A percentile compares a stretch with the other conserved stretches of the same genome.
Evolutionary conservation across 176 grass and related monocot species (phyloP).

Genomic region (Oryza longistaminata): DNA sequence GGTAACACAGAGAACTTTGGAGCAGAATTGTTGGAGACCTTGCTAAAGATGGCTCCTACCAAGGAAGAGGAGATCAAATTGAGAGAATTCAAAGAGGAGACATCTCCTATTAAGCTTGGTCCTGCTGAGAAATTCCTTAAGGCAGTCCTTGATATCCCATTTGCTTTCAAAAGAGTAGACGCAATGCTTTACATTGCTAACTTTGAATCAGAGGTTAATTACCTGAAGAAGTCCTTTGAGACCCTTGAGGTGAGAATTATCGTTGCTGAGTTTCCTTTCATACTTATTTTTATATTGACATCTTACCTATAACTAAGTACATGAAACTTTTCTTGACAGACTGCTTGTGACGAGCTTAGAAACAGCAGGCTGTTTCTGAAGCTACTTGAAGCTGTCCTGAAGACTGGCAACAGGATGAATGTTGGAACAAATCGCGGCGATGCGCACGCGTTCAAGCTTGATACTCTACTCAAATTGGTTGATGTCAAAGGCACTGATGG

Average conservation of each 20-base stretch:
- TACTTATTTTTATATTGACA: background rate
- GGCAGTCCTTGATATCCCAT: conserved; percentile 91
- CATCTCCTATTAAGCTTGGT: conserved; percentile 66
- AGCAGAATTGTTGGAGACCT: conserved; percentile 84
- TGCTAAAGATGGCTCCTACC: conserved; percentile 98
- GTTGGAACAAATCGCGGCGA: conserved; percentile 96
- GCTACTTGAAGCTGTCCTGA: conserved; percentile 98
- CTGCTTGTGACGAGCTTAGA: conserved; percentile 91
- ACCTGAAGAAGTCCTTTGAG: conserved; percentile 91
- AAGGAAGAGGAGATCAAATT: conserved; percentile 98
- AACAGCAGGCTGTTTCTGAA: conserved; percentile 87
- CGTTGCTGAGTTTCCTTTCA: background rate
- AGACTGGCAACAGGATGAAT: conserved; percentile 99
- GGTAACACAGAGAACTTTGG: conserved; percentile 84
- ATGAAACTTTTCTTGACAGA: conserved; percentile 39
- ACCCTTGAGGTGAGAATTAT: conserved; percentile 81
- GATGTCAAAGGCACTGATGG: conserved; percentile 98
- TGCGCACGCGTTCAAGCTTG: conserved; percentile 93
- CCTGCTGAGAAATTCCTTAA: conserved; percentile 92
- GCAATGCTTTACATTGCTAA: conserved; percentile 98
- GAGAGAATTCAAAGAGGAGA: conserved; percentile 85
- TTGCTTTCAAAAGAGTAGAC: conserved; percentile 95
- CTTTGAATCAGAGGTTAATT: conserved; percentile 95
- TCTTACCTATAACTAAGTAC: background rate
- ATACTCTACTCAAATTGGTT: conserved; percentile 84